Conservation (phyloP, 139 green algal species). For the Pleodorina starrii region DNA sequence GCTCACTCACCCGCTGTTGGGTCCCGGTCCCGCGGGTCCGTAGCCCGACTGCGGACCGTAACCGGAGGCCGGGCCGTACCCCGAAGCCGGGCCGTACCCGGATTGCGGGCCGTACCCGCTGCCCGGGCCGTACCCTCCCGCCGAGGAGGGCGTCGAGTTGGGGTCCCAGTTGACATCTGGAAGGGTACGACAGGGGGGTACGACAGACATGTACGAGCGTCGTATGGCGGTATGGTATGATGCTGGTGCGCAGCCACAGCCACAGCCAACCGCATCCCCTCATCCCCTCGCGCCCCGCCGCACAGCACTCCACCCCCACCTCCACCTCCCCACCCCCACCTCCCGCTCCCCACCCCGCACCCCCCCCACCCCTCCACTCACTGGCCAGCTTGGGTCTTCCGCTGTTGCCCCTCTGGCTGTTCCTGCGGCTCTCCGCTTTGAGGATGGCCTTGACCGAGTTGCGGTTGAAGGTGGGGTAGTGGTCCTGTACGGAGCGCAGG, state of each 20-base stretch:
- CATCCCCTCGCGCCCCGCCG: too few species aligned
- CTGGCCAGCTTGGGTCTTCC: conserved; percentile 35
- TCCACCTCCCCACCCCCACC: too few species aligned
- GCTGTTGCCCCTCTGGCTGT: conserved; percentile 15
- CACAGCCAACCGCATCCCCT: too few species aligned
- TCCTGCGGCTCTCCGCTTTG: conserved; percentile 30
- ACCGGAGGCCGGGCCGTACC: conserved; percentile 22
- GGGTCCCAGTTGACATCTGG: conserved; percentile 26
- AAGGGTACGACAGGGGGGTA: too few species aligned
- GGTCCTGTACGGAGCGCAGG: conserved; percentile 38
- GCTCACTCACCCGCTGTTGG: conserved; percentile 17
- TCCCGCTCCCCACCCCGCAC: too few species aligned
- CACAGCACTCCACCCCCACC: too few species aligned
- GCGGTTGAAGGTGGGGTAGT: conserved; percentile 52
- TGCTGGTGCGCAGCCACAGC: too few species aligned
- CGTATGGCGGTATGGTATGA: too few species aligned
- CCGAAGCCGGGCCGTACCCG: conserved; percentile 34
- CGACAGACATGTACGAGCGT: too few species aligned
- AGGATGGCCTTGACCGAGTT: conserved; percentile 47
- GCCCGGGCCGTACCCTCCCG: conserved; percentile 4
- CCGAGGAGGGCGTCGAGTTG: not conserved
- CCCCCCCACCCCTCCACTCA: not conserved
- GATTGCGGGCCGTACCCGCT: conserved; percentile 18
- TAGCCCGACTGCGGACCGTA: conserved; percentile 26
- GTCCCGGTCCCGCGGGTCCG: not conserved